Base-by-base conservation (phyloP, 2,329 filamentous ascomycete genomes). In the Septoria linicola region DNA sequence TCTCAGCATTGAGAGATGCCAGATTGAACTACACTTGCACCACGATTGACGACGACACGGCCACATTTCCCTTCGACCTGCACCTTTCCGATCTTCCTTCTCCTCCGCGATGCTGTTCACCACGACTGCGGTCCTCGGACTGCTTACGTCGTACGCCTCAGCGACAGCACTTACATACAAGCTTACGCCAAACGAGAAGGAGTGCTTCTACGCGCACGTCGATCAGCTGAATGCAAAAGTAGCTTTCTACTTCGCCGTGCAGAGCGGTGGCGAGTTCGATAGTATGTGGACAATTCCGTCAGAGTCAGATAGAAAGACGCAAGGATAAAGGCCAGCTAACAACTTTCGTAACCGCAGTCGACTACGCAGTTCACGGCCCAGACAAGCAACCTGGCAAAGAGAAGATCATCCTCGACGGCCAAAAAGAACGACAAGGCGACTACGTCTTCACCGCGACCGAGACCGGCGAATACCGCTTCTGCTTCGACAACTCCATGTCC, bases 221-320 rank as follows among this genome's bases (percentile, higher is more conserved):
- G 83, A 90, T 59, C 82, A 87, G 69, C 80, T 82, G 69, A 85
- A 85, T 63, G 83, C 88, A 65, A 99, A 99, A 81, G 79, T 99
- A 62, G 91, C 93, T 42, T 99, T 99, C 70, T 99, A 99, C 77
- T 99, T 99, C 74, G 95, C 93, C 54, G 93, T 99, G 76, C 93
- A 99, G 95, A 92, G 91, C 7, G 93, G 93, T 67, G 95, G 93
- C 63, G 92, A 90, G 23, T 99, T 99, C 75, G 93, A 99, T 77
- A 64, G 66, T 68, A 56, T 44, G 63, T 53, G 19, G 27, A 10
- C 23, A 5, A 27, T 27, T 27, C 23, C 23, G 10, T 5, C 23
- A 5, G 23, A 5, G 5, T 5, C 23, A 27, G 23, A 27, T 5
- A 27, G 23, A 10, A 27, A 27, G 23, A n/a, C n/a, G n/a, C n/a